Evolutionary conservation across 106 monocot genomes (phyloP).

Genomic region (Dendrobium chrysotoxum): DNA sequence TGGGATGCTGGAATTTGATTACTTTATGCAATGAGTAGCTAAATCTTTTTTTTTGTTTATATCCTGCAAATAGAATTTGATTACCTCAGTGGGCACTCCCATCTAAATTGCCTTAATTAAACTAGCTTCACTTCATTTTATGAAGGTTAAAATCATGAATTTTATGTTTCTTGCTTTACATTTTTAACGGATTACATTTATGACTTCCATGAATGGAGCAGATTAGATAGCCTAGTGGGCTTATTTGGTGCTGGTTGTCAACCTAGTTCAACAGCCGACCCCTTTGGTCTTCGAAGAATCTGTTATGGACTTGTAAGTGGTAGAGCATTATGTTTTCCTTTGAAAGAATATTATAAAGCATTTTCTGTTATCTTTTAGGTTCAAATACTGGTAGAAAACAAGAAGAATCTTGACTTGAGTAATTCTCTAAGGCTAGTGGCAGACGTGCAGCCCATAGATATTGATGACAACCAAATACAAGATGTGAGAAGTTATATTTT

Average conservation of each 20-base stretch:
- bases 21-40: too few species aligned
- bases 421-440: slow-evolving; percentile 62
- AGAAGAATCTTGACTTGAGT: slow-evolving; percentile 64
- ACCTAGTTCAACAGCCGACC: slow-evolving; percentile 87
- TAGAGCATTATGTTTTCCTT: neutral
- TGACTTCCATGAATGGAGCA: slow-evolving; percentile 16
- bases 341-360: neutral
- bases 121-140: neutral
- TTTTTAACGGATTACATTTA: neutral
- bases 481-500: slow-evolving; percentile 36
- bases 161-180: neutral
- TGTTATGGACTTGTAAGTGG: slow-evolving; percentile 87
- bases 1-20: too few species aligned
- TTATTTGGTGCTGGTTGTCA: slow-evolving; percentile 93
- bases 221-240: slow-evolving; percentile 93
- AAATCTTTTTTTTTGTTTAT: too few species aligned
- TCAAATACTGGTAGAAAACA: slow-evolving; percentile 86
- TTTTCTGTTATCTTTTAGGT: slow-evolving; percentile 42
- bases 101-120: neutral
- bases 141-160: neutral
- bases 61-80: too few species aligned
- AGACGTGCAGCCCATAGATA: slow-evolving; percentile 68
- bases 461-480: slow-evolving; percentile 37
- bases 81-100: neutral
- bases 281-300: slow-evolving; percentile 92